Evolutionary conservation across 2,329 filamentous ascomycete species (phyloP).

Genomic region (Neophaeococcomyces aloes): DNA sequence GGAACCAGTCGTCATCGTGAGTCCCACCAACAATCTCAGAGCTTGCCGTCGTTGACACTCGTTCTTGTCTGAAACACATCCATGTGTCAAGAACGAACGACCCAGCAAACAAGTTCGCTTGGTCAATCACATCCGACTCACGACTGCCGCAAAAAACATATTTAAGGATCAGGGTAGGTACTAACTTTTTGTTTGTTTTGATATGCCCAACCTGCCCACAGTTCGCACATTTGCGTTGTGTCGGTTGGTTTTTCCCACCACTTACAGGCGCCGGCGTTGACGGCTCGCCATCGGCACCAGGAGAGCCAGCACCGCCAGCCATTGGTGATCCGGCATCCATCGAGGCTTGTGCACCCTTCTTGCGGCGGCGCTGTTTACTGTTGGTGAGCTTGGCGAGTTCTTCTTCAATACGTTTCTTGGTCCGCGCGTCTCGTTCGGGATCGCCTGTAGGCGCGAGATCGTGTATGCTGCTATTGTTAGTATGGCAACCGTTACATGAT

Average conservation of each 20-base stretch:
- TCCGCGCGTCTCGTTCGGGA: conserved; percentile 52
- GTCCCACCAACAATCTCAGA: too few relatives aligned
- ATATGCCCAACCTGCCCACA: conserved; percentile 96
- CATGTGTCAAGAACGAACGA: not conserved
- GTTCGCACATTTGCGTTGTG: conserved; percentile 84
- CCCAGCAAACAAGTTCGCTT: not conserved
- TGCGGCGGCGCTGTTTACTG: conserved; percentile 58
- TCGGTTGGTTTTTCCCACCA: conserved; percentile 53
- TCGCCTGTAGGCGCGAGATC: conserved; percentile 56
- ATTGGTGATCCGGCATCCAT: conserved; percentile 34
- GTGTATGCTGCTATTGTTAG: conserved; percentile 41
- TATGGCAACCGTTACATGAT: not conserved
- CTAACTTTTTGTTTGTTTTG: conserved; percentile 97
- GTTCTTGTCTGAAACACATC: not conserved
- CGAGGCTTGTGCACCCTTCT: conserved; percentile 16
- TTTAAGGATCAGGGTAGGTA: conserved; percentile 23
- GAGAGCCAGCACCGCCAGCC: conserved; percentile 27
- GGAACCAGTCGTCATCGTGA: too few relatives aligned
- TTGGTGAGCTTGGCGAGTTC: conserved; percentile 73
- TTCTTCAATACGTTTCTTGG: conserved; percentile 48
- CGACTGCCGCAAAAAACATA: conserved; percentile 20
- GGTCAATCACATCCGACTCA: not conserved
- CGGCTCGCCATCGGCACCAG: conserved; percentile 30
- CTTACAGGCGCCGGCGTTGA: conserved; percentile 4
- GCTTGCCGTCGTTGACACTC: too few relatives aligned